Evolutionary conservation across 805 yeast genomes (phyloP).

Genomic region (Barnettozyma vustinii): DNA sequence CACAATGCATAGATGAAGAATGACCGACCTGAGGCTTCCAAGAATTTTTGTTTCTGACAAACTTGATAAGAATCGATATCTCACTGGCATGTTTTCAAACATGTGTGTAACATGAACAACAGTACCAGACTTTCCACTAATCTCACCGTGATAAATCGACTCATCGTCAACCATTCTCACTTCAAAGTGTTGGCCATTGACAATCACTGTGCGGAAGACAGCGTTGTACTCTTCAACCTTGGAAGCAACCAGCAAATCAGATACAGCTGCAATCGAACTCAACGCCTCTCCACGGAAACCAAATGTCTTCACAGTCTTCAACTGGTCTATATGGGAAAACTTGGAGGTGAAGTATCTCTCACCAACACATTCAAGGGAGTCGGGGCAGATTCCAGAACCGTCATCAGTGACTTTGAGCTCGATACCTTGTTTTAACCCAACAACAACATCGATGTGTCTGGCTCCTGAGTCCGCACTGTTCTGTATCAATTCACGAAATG

Average conservation of each 20-base stretch:
- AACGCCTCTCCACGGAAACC: conserved; percentile 79
- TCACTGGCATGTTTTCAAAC: conserved; percentile 40
- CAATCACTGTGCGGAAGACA: conserved; percentile 19
- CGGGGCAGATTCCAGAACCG: conserved; percentile 60
- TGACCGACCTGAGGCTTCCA: conserved; percentile 26
- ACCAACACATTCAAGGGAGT: conserved; percentile 45
- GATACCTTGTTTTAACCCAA: conserved; percentile 32
- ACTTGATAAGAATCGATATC: conserved; percentile 28
- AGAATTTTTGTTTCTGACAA: conserved; percentile 21
- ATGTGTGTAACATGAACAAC: conserved; percentile 32
- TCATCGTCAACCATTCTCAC: conserved; percentile 7
- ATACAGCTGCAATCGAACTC: conserved; percentile 43
- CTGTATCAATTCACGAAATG: conserved; percentile 44
- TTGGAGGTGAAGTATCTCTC: conserved; percentile 53
- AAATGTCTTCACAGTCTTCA: conserved; percentile 36
- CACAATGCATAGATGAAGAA: conserved; percentile 28
- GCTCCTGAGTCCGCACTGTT: conserved; percentile 56
- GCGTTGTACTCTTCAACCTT: conserved; percentile 29
- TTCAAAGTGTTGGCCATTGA: conserved; percentile 3
- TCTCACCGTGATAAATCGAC: neutral
- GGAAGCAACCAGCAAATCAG: conserved; percentile 44
- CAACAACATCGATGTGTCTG: conserved; percentile 27
- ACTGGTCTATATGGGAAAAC: conserved; percentile 30
- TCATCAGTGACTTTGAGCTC: conserved; percentile 48
- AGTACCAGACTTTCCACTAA: conserved; percentile 33